Base-by-base conservation (phyloP, 2,329 filamentous ascomycete genomes). In the Periconia sp. region DNA sequence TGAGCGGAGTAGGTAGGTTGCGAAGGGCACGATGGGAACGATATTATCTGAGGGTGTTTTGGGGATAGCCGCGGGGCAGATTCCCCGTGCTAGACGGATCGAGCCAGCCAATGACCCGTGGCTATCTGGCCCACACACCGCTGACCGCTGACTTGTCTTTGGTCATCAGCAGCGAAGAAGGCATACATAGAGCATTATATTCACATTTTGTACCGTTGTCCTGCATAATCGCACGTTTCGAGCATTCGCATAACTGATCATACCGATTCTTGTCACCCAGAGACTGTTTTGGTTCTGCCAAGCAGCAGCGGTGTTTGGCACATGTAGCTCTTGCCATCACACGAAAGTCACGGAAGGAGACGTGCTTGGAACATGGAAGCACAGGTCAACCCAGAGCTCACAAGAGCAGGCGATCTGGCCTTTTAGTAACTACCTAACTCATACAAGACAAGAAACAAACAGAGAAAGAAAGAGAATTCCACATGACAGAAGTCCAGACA, bases 391-490 rank as follows among this genome's bases (percentile, higher is more conserved):
- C 33, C 33, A n/a, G 15, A 37, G 5, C 33, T 37, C 33, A 37
- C 31, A 37, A 11, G 33, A 37, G 50, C 49, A 55, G 63, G 57
- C 58, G 59, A 63, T 59, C 42, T 49, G 59, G 56, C 59, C 53
- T 68, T 66, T 55, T 57, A 54, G 56, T 27, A 27, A 59, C 65
- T 70, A 70, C 59, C 60, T 69, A 70, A 47, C 60, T 65, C 63
- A 68, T 70, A 70, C 66, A 70, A 23, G 50, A 55, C 61, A 67
- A 62, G 56, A 62, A 62, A 60, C 59, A 54, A 49, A 62, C 27
- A 60, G 52, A 56, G 48, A 53, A 58, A 53, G 54, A 48, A 37
- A 37, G 33, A 37, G 15, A 49, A 51, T 52, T 53, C 45, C 51
- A 56, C 50, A 54, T 54, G 56, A 50, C 58, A 46, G 20, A 44